Evolutionary conservation across 352 stramenopile genomes (phyloP).

Genomic region (Phytophthora rubi): DNA sequence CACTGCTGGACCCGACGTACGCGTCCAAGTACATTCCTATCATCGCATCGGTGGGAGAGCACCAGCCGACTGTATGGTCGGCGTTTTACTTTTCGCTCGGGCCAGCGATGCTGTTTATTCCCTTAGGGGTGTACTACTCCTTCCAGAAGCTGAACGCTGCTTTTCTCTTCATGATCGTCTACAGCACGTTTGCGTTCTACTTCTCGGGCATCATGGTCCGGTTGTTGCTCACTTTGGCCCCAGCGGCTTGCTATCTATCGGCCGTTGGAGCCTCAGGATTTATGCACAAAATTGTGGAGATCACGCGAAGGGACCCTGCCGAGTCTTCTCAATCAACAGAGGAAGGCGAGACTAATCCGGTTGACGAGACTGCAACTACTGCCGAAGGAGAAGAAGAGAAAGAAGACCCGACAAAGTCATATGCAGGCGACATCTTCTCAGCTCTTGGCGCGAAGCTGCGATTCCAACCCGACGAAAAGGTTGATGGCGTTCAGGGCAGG

Average conservation of each 20-base stretch:
- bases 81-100: conserved; percentile 94
- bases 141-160: conserved; percentile 74
- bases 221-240: conserved; percentile 91
- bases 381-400: conserved; percentile 15
- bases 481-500: conserved; percentile 19
- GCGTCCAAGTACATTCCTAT: conserved; percentile 96
- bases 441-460: conserved; percentile 37
- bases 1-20: conserved; percentile 93
- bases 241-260: conserved; percentile 89
- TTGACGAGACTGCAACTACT: not conserved
- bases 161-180: conserved; percentile 93
- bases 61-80: conserved; percentile 94
- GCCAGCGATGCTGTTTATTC: conserved; percentile 86
- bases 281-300: conserved; percentile 50
- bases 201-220: conserved; percentile 95
- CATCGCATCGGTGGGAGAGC: conserved; percentile 94
- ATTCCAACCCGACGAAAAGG: conserved; percentile 32
- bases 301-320: conserved; percentile 19
- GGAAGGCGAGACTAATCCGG: not conserved
- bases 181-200: conserved; percentile 92
- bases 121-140: conserved; percentile 89
- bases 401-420: conserved; percentile 27
- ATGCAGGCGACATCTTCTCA: conserved; percentile 40
- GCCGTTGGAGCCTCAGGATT: conserved; percentile 82
- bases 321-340: conserved; percentile 7